Percentiles rank a stretch among this genome's conserved stretches.
phyloP scores from a whole-genome alignment of 164 flowering plant genomes.

The Chloranthus sessilifolius region DNA sequence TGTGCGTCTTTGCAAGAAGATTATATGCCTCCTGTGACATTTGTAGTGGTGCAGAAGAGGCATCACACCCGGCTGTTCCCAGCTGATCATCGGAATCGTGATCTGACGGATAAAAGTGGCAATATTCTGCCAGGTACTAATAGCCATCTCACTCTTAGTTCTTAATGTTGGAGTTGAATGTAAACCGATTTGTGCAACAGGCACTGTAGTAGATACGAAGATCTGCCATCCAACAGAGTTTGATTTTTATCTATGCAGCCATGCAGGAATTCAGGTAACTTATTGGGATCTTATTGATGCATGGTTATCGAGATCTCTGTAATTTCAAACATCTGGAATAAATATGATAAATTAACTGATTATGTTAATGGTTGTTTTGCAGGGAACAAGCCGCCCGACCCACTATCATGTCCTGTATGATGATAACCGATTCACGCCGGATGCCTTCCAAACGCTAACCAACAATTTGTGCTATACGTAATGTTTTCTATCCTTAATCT shows the following conservation, averaged over 20 bases:
- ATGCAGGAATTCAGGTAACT: slow-evolving; percentile 83
- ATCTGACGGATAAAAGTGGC: slow-evolving; percentile 60
- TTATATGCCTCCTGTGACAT: slow-evolving; percentile 70
- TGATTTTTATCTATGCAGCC: slow-evolving; percentile 88
- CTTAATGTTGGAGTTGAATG: background rate
- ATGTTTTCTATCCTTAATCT: background rate
- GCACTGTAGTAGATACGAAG: slow-evolving; percentile 74
- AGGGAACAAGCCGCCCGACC: slow-evolving; percentile 82
- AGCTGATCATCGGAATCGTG: slow-evolving; percentile 23
- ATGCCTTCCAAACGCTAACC: slow-evolving; percentile 50
- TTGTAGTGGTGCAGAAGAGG: slow-evolving; percentile 84
- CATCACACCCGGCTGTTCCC: slow-evolving; percentile 86
- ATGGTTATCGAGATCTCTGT: too few species aligned
- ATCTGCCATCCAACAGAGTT: slow-evolving; percentile 86
- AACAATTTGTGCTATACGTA: slow-evolving; percentile 81
- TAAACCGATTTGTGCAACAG: too few species aligned
- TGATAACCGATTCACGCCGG: slow-evolving; percentile 67
- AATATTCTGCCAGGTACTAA: slow-evolving; percentile 71
- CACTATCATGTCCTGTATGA: slow-evolving; percentile 81
- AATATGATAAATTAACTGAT: background rate
- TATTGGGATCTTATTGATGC: too few species aligned
- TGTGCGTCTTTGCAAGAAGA: slow-evolving; percentile 58
- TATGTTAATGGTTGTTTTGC: background rate
- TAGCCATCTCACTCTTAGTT: background rate
- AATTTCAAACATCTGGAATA: too few species aligned